Conservation (phyloP, 441 rosid genomes). For the Erodium trifolium region DNA sequence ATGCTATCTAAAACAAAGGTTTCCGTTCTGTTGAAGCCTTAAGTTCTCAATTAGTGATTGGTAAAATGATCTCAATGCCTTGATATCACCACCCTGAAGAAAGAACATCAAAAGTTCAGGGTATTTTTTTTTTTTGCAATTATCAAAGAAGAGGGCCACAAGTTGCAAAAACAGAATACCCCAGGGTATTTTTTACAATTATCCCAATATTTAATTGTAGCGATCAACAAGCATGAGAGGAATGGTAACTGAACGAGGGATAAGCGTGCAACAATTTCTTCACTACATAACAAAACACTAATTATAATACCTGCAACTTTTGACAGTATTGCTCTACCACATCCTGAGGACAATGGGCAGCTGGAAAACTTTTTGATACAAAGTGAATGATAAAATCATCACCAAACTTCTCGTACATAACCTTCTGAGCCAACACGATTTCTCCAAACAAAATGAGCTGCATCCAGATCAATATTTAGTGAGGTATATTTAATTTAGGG, state of each 20-base stretch:
- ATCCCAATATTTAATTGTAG: no score
- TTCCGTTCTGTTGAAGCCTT: constrained; percentile 21
- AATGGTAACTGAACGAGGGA: neutral
- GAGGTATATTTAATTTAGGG: neutral
- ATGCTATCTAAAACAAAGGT: constrained; percentile 24
- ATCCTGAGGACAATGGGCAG: constrained; percentile 20
- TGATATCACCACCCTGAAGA: constrained; percentile 22
- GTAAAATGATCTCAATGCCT: constrained; percentile 22
- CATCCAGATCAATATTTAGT: neutral
- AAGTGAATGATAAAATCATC: constrained; percentile 24
- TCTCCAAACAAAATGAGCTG: constrained; percentile 29
- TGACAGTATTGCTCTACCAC: constrained; percentile 25
- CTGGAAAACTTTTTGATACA: constrained; percentile 21
- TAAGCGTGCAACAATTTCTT: neutral
- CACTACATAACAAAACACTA: neutral
- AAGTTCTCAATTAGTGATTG: constrained; percentile 24
- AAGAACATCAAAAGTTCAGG: neutral
- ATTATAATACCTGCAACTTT: constrained; percentile 22
- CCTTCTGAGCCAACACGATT: constrained; percentile 25
- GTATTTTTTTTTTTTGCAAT: no score
- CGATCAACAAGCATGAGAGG: no score
- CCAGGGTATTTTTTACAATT: no score
- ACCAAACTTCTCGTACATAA: constrained; percentile 28
- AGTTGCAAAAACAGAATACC: no score
- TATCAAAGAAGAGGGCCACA: no score